phyloP scores from a whole-genome alignment of 2,329 filamentous ascomycete genomes.

The Colletotrichum magnum region DNA sequence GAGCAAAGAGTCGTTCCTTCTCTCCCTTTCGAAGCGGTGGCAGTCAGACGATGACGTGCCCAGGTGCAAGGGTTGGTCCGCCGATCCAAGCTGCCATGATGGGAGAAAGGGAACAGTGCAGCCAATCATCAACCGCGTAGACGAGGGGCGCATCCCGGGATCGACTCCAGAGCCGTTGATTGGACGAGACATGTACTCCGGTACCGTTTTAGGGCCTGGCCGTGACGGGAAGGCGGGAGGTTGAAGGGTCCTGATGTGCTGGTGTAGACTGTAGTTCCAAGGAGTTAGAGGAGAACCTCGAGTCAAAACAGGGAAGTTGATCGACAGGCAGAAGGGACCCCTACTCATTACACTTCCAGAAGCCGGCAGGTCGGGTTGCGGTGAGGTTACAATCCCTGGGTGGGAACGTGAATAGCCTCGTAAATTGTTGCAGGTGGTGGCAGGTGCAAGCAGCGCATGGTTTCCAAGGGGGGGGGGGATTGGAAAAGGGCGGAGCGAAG shows the following conservation, averaged over 20 bases:
- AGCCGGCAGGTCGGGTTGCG: background rate
- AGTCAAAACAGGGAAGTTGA: background rate
- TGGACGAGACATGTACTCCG: background rate
- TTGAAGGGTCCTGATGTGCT: background rate
- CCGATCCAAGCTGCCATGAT: slow-evolving; percentile 4
- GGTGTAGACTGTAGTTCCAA: slow-evolving; percentile 26
- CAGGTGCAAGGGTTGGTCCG: slow-evolving; percentile 15
- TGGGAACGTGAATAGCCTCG: slow-evolving; percentile 1
- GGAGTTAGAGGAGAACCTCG: background rate
- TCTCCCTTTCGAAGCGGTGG: background rate
- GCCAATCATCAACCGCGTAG: slow-evolving; percentile 12
- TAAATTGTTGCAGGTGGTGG: background rate
- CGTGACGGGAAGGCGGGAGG: background rate
- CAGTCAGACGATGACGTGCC: slow-evolving; percentile 18
- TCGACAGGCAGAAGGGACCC: background rate
- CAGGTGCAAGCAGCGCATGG: background rate
- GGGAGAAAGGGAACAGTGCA: background rate
- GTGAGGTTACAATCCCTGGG: background rate
- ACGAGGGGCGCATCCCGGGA: too few species aligned
- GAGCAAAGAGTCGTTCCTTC: background rate
- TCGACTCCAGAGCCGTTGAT: background rate
- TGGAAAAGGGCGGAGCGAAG: background rate
- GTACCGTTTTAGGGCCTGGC: background rate
- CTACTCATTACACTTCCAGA: background rate
- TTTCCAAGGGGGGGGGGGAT: too few species aligned